phyloP scores from a whole-genome alignment of 139 green algal genomes.

The Zygnema cylindricum region DNA sequence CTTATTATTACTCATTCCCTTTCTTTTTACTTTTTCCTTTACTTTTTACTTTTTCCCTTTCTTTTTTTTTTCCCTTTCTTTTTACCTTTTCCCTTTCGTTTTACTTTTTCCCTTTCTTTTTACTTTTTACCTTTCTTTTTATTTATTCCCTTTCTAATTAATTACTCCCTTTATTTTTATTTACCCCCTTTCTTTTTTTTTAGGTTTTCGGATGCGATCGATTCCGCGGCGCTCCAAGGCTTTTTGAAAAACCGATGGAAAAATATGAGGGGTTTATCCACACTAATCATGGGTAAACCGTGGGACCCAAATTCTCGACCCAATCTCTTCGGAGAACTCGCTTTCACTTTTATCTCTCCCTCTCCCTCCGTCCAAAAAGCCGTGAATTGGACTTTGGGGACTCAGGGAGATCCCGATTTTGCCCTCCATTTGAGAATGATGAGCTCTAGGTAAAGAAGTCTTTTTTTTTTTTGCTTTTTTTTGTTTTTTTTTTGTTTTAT shows the following conservation, averaged over 20 bases:
- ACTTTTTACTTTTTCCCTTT: no score
- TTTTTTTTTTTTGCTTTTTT: no score
- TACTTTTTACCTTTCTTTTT: no score
- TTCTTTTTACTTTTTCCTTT: no score
- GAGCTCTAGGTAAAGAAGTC: neutral
- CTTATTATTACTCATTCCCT: no score
- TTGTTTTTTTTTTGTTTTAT: no score
- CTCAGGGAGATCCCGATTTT: constrained; percentile 28
- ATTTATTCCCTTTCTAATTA: no score
- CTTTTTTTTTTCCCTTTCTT: no score
- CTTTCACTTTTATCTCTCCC: constrained; percentile 9
- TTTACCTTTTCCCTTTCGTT: no score
- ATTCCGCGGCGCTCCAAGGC: constrained; percentile 23
- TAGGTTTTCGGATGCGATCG: constrained; percentile 34
- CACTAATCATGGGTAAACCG: constrained; percentile 14
- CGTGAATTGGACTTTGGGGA: constrained; percentile 31
- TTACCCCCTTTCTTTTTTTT: neutral
- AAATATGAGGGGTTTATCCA: constrained; percentile 5
- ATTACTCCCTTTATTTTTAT: neutral
- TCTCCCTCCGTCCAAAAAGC: constrained; percentile 23
- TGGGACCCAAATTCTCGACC: constrained; percentile 41
- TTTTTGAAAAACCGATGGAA: constrained; percentile 51
- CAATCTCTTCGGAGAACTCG: constrained; percentile 49
- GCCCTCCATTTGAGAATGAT: constrained; percentile 39
- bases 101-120: no score